Evolutionary conservation across 352 stramenopile genomes (phyloP).

Genomic region (Pythium angustatum): DNA sequence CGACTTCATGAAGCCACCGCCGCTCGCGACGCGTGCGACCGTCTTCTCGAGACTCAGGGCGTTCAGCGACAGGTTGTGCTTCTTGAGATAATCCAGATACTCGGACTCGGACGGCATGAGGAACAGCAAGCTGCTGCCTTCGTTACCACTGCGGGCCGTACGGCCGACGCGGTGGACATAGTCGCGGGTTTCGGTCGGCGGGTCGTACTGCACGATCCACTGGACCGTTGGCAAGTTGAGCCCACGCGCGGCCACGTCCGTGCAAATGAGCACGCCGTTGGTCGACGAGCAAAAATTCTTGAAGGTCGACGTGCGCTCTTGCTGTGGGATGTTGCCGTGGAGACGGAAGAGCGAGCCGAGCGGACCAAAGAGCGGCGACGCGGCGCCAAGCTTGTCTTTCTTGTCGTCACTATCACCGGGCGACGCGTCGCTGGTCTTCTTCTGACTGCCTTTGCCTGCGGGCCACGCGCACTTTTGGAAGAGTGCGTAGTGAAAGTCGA

Average conservation of each 20-base stretch:
- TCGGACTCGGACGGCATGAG: slow-evolving; percentile 95
- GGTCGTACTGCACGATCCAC: slow-evolving; percentile 98
- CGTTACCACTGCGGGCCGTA: slow-evolving; percentile 97
- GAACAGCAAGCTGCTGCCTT: slow-evolving; percentile 96
- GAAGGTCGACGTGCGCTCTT: slow-evolving; percentile 96
- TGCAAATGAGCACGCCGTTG: slow-evolving; percentile 96
- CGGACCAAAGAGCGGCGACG: slow-evolving; percentile 59
- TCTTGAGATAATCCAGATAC: slow-evolving; percentile 93
- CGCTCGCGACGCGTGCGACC: slow-evolving; percentile 58
- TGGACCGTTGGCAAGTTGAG: slow-evolving; percentile 98
- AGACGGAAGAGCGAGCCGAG: slow-evolving; percentile 78
- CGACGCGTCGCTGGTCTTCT: slow-evolving; percentile 20
- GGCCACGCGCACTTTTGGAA: slow-evolving; percentile 88
- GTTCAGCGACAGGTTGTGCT: slow-evolving; percentile 78
- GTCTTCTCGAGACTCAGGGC: slow-evolving; percentile 88
- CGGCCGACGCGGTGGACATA: slow-evolving; percentile 99
- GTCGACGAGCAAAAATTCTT: slow-evolving; percentile 91
- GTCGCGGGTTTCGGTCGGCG: slow-evolving; percentile 97
- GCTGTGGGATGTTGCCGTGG: slow-evolving; percentile 96
- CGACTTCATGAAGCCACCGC: slow-evolving; percentile 59
- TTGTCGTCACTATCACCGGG: slow-evolving; percentile 82
- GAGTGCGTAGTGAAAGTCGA: slow-evolving; percentile 95
- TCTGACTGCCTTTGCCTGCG: slow-evolving; percentile 19
- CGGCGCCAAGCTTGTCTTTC: slow-evolving; percentile 41
- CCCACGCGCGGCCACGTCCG: slow-evolving; percentile 97